These are phyloP conservation scores for Botrytis medusae DNA, from an alignment of 2,329 filamentous ascomycete genomes.

Conservation along the genomic window DNA sequence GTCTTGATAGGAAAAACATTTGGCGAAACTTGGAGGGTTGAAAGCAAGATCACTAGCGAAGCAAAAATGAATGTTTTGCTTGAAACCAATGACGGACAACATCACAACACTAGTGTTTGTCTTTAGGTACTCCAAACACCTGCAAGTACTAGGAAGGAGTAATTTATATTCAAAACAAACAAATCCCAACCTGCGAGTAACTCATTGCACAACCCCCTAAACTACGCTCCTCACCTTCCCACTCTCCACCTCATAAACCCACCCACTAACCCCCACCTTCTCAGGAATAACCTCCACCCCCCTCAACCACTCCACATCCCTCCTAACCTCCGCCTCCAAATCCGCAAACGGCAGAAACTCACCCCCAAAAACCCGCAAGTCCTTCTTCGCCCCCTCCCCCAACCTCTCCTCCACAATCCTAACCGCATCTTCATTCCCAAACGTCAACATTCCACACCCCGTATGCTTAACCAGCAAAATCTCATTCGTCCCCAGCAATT, in stretches of 20 bases:
- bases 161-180: neutral
- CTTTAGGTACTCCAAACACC: neutral
- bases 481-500: conserved; percentile 73
- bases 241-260: conserved; percentile 76
- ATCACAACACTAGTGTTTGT: neutral
- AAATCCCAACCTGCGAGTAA: neutral
- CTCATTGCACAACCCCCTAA: conserved; percentile 29
- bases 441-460: conserved; percentile 70
- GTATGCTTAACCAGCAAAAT: conserved; percentile 57
- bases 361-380: conserved; percentile 38
- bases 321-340: conserved; percentile 61
- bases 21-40: neutral
- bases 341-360: conserved; percentile 52
- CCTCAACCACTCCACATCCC: conserved; percentile 66
- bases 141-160: neutral
- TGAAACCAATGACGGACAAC: neutral
- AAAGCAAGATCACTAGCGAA: neutral
- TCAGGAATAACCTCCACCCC: conserved; percentile 59
- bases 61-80: neutral
- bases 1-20: no score
- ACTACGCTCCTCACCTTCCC: conserved; percentile 58
- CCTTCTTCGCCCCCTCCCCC: conserved; percentile 45
- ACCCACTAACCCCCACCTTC: conserved; percentile 64
- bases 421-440: conserved; percentile 58
- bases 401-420: conserved; percentile 59